phyloP scores from a whole-genome alignment of 805 yeast species.

The Candida pini region DNA sequence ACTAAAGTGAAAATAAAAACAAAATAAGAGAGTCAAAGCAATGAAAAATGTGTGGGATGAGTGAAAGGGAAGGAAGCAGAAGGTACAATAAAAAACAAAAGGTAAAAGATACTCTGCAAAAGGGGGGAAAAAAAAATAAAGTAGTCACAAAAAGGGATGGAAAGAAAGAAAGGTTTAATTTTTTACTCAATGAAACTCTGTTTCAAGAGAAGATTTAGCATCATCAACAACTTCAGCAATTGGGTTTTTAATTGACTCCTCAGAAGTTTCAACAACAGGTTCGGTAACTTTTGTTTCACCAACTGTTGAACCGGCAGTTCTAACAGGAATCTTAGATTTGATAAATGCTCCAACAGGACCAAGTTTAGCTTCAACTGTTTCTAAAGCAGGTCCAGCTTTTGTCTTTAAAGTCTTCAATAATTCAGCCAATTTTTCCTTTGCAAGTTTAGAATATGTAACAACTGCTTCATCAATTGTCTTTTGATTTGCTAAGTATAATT shows the following conservation, averaged over 20 bases:
- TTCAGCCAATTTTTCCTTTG: slow-evolving; percentile 47
- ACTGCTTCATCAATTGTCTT: slow-evolving; percentile 67
- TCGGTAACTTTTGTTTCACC: slow-evolving; percentile 29
- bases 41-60: not conserved
- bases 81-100: too few relatives aligned
- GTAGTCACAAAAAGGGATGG: too few relatives aligned
- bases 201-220: not conserved
- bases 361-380: slow-evolving; percentile 50
- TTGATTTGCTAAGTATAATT: slow-evolving; percentile 66
- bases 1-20: not conserved
- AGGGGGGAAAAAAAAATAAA: not conserved
- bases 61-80: not conserved
- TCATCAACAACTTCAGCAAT: not conserved
- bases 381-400: slow-evolving; percentile 51
- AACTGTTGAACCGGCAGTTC: slow-evolving; percentile 71
- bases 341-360: slow-evolving; percentile 64
- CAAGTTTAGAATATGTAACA: slow-evolving; percentile 38
- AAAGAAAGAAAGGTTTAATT: too few relatives aligned
- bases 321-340: slow-evolving; percentile 49
- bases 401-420: slow-evolving; percentile 32
- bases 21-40: not conserved
- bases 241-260: slow-evolving; percentile 2
- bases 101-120: too few relatives aligned
- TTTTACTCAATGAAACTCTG: too few relatives aligned
- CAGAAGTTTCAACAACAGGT: slow-evolving; percentile 41